Percentiles rank a stretch among this genome's conserved stretches.
Evolutionary conservation across 2,329 filamentous ascomycete genomes (phyloP).

Genomic region (Cyphellophora europaea): DNA sequence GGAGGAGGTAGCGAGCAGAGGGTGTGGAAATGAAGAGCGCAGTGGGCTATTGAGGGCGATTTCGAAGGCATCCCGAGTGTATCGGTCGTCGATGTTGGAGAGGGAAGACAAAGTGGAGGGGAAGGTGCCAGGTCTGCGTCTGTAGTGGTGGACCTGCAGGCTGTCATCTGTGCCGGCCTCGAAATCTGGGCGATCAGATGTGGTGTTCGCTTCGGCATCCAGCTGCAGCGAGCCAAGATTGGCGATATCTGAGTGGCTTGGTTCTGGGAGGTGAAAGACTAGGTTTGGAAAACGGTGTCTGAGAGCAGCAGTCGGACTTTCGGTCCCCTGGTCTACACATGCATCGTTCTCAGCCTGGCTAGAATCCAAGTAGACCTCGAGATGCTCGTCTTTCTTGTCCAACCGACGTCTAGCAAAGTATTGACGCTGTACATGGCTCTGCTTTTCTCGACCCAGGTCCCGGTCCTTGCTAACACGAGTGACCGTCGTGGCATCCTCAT

Average conservation of each 20-base stretch:
- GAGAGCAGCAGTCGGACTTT: not conserved
- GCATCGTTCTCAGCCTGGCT: not conserved
- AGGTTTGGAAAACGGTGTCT: not conserved
- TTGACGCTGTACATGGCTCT: conserved; percentile 18
- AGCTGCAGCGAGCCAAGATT: no score
- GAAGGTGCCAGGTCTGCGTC: not conserved
- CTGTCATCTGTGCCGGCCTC: not conserved
- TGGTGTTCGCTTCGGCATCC: not conserved
- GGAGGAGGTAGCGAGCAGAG: conserved; percentile 3
- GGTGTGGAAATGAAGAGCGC: not conserved
- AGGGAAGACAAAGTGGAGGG: not conserved
- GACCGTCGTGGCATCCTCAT: conserved; percentile 13
- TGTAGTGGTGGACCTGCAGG: not conserved
- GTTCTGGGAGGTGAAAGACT: not conserved
- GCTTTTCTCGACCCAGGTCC: conserved; percentile 14
- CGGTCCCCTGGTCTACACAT: not conserved
- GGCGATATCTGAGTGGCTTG: not conserved
- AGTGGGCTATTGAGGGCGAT: not conserved
- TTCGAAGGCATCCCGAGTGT: no score
- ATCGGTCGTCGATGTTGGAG: not conserved
- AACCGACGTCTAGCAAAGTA: conserved; percentile 10
- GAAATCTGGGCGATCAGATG: not conserved
- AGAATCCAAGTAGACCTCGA: not conserved
- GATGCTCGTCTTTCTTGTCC: not conserved
- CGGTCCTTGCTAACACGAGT: conserved; percentile 11